These are phyloP conservation scores for Cudoniella acicularis DNA, from an alignment of 495 filamentous ascomycete species.

Conservation along the genomic window DNA sequence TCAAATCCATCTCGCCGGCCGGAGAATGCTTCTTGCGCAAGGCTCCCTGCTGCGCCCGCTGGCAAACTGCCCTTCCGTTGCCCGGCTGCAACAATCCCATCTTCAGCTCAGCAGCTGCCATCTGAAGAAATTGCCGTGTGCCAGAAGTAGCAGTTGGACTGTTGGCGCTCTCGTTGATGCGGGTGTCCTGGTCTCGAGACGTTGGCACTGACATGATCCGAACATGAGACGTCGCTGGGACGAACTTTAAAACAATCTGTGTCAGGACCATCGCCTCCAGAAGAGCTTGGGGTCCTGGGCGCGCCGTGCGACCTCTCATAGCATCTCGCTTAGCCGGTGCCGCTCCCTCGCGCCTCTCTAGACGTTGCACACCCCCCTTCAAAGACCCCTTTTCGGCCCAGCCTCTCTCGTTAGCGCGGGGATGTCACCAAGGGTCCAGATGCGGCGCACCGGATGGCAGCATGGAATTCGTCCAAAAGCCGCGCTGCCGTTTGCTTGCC, in stretches of 20 bases:
- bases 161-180: not conserved
- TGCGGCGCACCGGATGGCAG: too few relatives aligned
- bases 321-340: not conserved
- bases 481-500: too few relatives aligned
- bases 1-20: not conserved
- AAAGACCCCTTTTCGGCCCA: too few relatives aligned
- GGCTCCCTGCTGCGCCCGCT: not conserved
- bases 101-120: not conserved
- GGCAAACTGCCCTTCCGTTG: not conserved
- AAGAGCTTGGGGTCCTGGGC: not conserved
- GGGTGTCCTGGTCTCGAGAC: slow-evolving; percentile 15
- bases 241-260: slow-evolving; percentile 18
- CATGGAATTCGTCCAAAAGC: too few relatives aligned
- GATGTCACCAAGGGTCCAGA: too few relatives aligned
- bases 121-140: not conserved
- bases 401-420: too few relatives aligned
- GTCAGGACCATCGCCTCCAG: slow-evolving; percentile 11
- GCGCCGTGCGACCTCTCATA: slow-evolving; percentile 15
- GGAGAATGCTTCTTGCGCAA: not conserved
- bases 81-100: not conserved
- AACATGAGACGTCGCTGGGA: slow-evolving; percentile 27
- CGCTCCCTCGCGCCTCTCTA: not conserved
- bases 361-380: too few relatives aligned
- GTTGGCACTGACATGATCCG: slow-evolving; percentile 13
- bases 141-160: not conserved